Evolutionary conservation across 106 monocot species (phyloP).

Genomic region (Triglochin maritima): DNA sequence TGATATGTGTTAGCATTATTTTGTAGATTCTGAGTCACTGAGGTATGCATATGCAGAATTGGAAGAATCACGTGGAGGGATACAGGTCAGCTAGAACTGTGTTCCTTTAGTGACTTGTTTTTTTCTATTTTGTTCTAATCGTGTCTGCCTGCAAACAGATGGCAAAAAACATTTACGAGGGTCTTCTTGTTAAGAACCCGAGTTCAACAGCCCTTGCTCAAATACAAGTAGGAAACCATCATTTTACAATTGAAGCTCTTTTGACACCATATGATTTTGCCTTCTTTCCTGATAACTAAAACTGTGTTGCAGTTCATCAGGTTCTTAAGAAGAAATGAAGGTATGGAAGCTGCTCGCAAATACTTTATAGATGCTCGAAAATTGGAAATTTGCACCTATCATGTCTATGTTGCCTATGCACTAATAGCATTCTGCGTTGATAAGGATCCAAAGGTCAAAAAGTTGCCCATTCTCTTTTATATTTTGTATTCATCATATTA

Average conservation of each 20-base stretch:
- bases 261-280: background rate
- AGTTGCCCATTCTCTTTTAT: background rate
- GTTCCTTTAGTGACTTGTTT: background rate
- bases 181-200: constrained; percentile 35
- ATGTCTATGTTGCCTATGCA: constrained; percentile 92
- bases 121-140: constrained; percentile 2
- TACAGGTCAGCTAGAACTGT: constrained; percentile 37
- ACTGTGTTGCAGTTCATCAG: constrained; percentile 56
- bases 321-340: constrained; percentile 96
- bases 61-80: constrained; percentile 85
- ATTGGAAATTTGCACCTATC: constrained; percentile 74
- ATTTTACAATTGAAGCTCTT: background rate
- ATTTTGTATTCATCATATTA: background rate
- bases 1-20: background rate
- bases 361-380: constrained; percentile 90
- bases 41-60: constrained; percentile 95
- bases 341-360: constrained; percentile 81
- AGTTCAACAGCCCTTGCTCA: constrained; percentile 53
- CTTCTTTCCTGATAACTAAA: constrained; percentile 5
- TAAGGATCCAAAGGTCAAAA: constrained; percentile 82
- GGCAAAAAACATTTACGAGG: constrained; percentile 89
- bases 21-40: constrained; percentile 68
- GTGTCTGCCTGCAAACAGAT: constrained; percentile 26
- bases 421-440: constrained; percentile 88
- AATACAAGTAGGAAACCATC: constrained; percentile 49